phyloP scores from a whole-genome alignment of 1,139 yeast genomes.

The Zygoascus meyerae region DNA sequence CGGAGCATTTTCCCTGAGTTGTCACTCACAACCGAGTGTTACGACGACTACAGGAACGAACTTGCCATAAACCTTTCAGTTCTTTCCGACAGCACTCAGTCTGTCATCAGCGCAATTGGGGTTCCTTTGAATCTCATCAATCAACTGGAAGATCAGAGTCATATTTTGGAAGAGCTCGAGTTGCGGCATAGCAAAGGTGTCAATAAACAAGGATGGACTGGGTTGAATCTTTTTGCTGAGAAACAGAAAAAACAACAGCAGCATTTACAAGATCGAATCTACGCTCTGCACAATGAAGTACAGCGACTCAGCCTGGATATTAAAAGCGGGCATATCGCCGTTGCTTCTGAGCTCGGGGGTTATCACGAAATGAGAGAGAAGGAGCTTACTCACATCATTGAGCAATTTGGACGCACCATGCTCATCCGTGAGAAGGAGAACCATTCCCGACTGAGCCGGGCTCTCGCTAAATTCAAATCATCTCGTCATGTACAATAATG shows the following conservation, averaged over 20 bases:
- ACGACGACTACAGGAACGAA: slow-evolving; percentile 13
- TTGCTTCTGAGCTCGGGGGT: slow-evolving; percentile 38
- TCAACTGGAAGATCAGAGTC: slow-evolving; percentile 24
- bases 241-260: slow-evolving; percentile 32
- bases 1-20: slow-evolving; percentile 14
- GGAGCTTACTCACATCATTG: slow-evolving; percentile 30
- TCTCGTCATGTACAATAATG: background rate
- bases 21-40: slow-evolving; percentile 12
- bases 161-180: slow-evolving; percentile 20
- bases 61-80: slow-evolving; percentile 16
- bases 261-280: slow-evolving; percentile 28
- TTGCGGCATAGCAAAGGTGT: slow-evolving; percentile 26
- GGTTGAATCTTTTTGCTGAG: slow-evolving; percentile 34
- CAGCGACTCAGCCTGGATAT: slow-evolving; percentile 30
- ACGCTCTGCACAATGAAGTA: slow-evolving; percentile 28
- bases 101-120: slow-evolving; percentile 21
- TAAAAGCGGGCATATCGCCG: slow-evolving; percentile 30
- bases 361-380: slow-evolving; percentile 32
- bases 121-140: slow-evolving; percentile 24
- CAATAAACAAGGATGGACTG: slow-evolving; percentile 29
- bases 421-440: slow-evolving; percentile 33
- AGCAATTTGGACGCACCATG: slow-evolving; percentile 26
- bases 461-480: slow-evolving; percentile 14
- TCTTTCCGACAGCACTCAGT: slow-evolving; percentile 18
- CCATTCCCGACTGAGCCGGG: slow-evolving; percentile 32